phyloP scores from a whole-genome alignment of 345 rosid species.

The Populus deltoides region DNA sequence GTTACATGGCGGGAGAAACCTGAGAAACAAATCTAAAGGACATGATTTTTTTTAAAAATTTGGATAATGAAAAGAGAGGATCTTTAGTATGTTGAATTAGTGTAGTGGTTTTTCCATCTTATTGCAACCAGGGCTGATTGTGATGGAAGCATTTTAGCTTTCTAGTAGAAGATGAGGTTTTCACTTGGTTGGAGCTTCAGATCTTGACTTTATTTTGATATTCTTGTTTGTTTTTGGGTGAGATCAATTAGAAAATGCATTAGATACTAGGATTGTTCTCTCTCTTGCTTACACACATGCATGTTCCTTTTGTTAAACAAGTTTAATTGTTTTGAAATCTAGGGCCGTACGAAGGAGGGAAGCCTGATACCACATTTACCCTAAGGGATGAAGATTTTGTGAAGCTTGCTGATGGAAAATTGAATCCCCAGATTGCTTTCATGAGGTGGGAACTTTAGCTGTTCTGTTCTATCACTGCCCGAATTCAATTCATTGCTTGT shows the following conservation, averaged over 20 bases:
- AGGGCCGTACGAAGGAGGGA: constrained; percentile 84
- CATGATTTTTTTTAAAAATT: neutral
- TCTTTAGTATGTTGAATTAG: neutral
- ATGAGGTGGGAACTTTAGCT: constrained; percentile 49
- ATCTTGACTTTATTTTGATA: neutral
- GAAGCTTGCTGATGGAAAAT: constrained; percentile 83
- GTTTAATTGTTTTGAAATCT: neutral
- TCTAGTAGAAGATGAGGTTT: neutral
- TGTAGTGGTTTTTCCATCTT: neutral
- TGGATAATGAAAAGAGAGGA: neutral
- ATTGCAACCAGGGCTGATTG: neutral
- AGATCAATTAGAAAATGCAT: neutral
- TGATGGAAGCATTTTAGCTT: neutral
- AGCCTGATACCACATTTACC: constrained; percentile 84
- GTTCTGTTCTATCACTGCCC: neutral
- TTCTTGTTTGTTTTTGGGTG: neutral
- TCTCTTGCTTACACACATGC: neutral
- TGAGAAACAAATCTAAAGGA: neutral
- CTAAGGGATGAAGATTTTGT: constrained; percentile 88
- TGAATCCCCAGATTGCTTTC: constrained; percentile 96
- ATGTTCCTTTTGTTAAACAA: neutral
- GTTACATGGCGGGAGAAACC: neutral
- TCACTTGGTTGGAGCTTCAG: neutral
- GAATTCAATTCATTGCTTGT: neutral
- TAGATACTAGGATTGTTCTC: neutral